Evolutionary conservation across 257 asterid genomes (phyloP).

Genomic region (Thymus quinquecostatus): DNA sequence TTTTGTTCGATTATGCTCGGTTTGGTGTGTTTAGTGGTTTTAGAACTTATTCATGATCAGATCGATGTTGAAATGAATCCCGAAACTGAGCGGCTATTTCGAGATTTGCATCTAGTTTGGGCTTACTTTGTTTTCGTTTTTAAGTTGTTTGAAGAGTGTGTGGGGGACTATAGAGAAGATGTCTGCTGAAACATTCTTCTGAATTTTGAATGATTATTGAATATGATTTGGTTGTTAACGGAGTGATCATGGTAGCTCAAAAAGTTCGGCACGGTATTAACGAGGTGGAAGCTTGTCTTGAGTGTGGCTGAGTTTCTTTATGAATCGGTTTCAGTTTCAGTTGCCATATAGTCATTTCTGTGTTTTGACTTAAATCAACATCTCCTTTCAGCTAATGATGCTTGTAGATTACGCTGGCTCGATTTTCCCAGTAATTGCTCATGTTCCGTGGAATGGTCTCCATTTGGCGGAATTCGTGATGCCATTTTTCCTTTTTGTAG

Average conservation of each 20-base stretch:
- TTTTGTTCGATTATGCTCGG: not conserved
- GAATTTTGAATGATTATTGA: too few relatives aligned
- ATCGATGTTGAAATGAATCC: conserved; percentile 1
- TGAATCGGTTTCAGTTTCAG: not conserved
- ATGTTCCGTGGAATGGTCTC: conserved; percentile 84
- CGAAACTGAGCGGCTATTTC: conserved; percentile 13
- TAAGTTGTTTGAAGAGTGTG: not conserved
- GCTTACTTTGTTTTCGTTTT: not conserved
- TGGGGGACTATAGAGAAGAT: not conserved
- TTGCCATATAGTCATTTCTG: not conserved
- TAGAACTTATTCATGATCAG: not conserved
- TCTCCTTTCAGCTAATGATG: conserved; percentile 75
- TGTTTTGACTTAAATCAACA: conserved; percentile 18
- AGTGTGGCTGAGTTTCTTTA: not conserved
- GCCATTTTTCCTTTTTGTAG: conserved; percentile 89
- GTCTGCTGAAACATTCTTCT: too few relatives aligned
- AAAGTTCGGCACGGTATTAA: not conserved
- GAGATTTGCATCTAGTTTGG: conserved; percentile 1
- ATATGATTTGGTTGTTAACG: not conserved
- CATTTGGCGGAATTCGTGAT: conserved; percentile 86
- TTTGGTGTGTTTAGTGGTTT: not conserved
- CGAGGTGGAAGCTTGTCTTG: not conserved
- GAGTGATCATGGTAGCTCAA: not conserved
- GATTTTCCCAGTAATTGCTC: conserved; percentile 66
- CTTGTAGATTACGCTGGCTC: conserved; percentile 86